These are phyloP conservation scores for Yarrowia hollandica DNA, from an alignment of 805 yeast species.

Conservation along the genomic window DNA sequence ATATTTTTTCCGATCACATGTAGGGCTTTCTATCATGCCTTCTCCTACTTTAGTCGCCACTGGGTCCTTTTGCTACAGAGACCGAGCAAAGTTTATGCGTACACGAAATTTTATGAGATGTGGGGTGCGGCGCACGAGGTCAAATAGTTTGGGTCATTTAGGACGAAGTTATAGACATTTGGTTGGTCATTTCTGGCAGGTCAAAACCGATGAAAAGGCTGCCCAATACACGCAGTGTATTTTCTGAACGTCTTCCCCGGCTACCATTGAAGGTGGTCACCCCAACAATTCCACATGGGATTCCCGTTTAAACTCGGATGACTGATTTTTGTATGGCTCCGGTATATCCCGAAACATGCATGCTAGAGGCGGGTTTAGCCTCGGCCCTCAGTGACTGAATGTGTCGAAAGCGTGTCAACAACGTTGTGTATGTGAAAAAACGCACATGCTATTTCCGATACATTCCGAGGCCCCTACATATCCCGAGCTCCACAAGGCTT, in stretches of 20 bases:
- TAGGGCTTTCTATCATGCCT: too few relatives aligned
- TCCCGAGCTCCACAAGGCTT: neutral
- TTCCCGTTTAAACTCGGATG: constrained; percentile 26
- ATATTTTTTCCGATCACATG: too few relatives aligned
- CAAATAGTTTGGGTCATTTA: neutral
- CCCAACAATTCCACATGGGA: neutral
- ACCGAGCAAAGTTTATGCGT: constrained; percentile 8
- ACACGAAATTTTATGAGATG: constrained; percentile 26
- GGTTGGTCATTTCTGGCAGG: too few relatives aligned
- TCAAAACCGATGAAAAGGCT: too few relatives aligned
- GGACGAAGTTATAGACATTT: too few relatives aligned
- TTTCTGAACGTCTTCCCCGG: too few relatives aligned
- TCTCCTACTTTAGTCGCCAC: neutral
- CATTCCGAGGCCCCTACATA: constrained; percentile 23
- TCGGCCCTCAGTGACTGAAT: neutral
- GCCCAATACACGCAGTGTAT: too few relatives aligned
- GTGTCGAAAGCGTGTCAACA: too few relatives aligned
- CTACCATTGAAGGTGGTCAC: too few relatives aligned
- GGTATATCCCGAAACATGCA: constrained; percentile 18
- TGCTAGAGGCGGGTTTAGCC: constrained; percentile 3
- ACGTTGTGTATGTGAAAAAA: neutral
- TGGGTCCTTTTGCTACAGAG: neutral
- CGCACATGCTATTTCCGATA: constrained; percentile 18
- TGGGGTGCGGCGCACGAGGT: constrained; percentile 27
- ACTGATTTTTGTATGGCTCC: neutral